phyloP scores from a whole-genome alignment of 306 rosid genomes.

The Dryas octopetala region DNA sequence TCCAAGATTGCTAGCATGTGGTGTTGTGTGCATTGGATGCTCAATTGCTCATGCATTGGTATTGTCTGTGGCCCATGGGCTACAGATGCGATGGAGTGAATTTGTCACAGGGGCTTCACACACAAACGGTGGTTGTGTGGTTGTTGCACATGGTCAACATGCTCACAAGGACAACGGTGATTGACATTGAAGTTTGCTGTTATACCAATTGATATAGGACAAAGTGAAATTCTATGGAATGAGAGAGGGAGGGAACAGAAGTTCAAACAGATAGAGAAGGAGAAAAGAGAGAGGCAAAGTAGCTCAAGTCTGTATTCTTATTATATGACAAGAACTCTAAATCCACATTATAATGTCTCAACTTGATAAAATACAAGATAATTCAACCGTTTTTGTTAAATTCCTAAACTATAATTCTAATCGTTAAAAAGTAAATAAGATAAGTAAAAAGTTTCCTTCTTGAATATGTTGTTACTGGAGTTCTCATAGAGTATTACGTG shows the following conservation, averaged over 20 bases:
- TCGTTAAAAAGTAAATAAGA: neutral
- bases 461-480: neutral
- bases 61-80: too few relatives aligned
- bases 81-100: too few relatives aligned
- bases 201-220: neutral
- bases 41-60: too few relatives aligned
- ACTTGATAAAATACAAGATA: neutral
- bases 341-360: neutral
- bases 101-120: too few relatives aligned
- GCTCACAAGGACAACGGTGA: neutral
- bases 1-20: too few relatives aligned
- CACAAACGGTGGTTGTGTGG: neutral
- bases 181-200: neutral
- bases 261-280: neutral
- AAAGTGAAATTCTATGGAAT: neutral
- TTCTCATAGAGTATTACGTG: neutral
- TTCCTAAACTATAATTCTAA: neutral
- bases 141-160: slow-evolving; percentile 3
- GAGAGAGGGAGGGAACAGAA: neutral
- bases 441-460: neutral
- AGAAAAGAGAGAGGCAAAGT: neutral
- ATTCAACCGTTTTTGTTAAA: neutral
- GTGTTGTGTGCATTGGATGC: too few relatives aligned
- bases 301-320: neutral
- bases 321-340: neutral